Evolutionary conservation across 2,329 filamentous ascomycete genomes (phyloP), one percentile per base, ranked within the genome.

Genomic region (Colletotrichum camelliae): DNA sequence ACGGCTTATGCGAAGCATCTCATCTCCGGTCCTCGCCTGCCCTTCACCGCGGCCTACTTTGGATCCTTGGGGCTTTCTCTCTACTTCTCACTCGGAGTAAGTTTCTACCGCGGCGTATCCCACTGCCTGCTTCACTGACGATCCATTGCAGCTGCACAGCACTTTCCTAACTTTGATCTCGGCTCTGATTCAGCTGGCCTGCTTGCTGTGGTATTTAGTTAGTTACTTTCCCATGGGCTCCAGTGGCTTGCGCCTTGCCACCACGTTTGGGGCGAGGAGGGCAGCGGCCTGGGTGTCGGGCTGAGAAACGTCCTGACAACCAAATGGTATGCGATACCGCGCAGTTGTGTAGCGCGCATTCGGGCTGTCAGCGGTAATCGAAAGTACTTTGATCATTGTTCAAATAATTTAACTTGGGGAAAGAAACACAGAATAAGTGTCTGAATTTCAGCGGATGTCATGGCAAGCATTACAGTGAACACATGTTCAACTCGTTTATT

Each of bases 141-240:
- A 78, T 76, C 76, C 69, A 52, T 68, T 74, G 72, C 81, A 98
- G 96, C 92, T 98, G 79, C 94, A 94, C 83, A 96, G 90, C 83
- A 96, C 94, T 55, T 86, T 97, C 77, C 91, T 98, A 78, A 98
- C 97, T 18, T 88, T 98, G 70, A 87, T 98, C 78, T 94, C 96
- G 27, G 93, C 95, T 77, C 89, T 98, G 76, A 87, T 96, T 79
- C 97, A 99, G 84, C 89, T 98, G 70, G 93, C 93, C 69, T 94
- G 94, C 77, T 88, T 98, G 78, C 79, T 95, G 62, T 98, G 96
- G 96, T 98, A 98, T 86, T 89, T 98, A 62, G 93, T 98, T 84
- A 98, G 95, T 86, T 99, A 99, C 85, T 98, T 98, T 81, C 97
- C 97, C 31, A 98, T 98, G 96, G 97, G 97, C 55, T 95, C 94